Evolutionary conservation across 2,329 filamentous ascomycete genomes (phyloP), one percentile per base, ranked within the genome.

Genomic region (Botrytis hyacinthi): DNA sequence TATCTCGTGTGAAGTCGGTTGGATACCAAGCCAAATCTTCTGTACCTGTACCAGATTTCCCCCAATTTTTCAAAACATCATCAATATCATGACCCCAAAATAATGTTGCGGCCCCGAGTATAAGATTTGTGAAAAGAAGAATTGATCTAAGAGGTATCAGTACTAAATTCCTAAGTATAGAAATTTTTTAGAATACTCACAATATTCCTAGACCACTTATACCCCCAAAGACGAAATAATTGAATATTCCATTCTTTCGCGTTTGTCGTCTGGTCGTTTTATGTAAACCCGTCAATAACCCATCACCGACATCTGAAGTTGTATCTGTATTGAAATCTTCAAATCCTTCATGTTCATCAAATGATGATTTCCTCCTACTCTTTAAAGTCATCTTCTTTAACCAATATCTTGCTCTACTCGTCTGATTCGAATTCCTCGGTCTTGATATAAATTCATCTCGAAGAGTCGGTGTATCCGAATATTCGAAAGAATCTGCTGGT

Each of bases 1-100:
- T 82, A 67, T 87, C 85, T 20, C 84, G 83, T 14, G 87, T 84
- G 74, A 88, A 87, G 72, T 87, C 85, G 4, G 86, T 84, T 0
- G 86, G 85, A 74, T 86, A 86, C 81, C 83, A 85, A 1, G 82
- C 78, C 26, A 86, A 77, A 3, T 80, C 82, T 71, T 85, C 81
- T n/a, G 79, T 80, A 3, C 62, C 82, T 79, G 81, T 82, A 35
- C 83, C 82, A 0, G 80, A 75, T 40, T 75, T 74, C 22, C 83
- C 83, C 83, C 83, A 85, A 74, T 79, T 76, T 22, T 79, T 78
- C 18, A 76, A 75, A 16, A 82, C 79, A 18, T 77, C 78, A 62
- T 80, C 79, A 51, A 82, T 77, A 3, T 78, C 74, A 37, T 78
- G 77, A 35, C 76, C 72, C 68, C 78, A 78, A 76, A 81, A 80